Percentiles rank a stretch among this genome's conserved stretches.
These are phyloP conservation scores for Hydnum rufescens DNA, from an alignment of 768 basidiomycete genomes.

Conservation along the genomic window DNA sequence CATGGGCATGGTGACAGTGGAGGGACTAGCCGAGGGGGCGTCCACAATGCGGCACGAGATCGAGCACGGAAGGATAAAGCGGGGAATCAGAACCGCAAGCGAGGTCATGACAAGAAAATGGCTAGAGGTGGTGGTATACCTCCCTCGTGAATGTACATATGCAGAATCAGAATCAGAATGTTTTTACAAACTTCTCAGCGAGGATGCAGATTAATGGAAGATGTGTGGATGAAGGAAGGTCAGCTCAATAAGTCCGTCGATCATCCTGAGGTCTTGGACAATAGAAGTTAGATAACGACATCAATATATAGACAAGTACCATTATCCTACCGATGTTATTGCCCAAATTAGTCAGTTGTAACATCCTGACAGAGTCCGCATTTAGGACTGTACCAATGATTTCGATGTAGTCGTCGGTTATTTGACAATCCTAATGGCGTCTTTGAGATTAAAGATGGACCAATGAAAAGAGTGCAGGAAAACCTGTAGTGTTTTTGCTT, in stretches of 20 bases:
- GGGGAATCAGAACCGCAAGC: conserved; percentile 54
- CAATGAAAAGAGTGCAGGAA: background rate
- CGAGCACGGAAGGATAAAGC: conserved; percentile 56
- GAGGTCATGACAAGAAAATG: conserved; percentile 86
- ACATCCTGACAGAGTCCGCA: conserved; percentile 35
- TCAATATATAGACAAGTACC: background rate
- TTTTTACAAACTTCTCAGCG: no score
- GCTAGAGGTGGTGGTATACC: conserved; percentile 38
- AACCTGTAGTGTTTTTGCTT: conserved; percentile 26
- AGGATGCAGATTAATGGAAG: background rate
- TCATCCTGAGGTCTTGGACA: background rate
- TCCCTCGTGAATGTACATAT: no score
- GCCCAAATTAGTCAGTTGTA: conserved; percentile 35
- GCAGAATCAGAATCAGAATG: no score
- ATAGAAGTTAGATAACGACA: background rate
- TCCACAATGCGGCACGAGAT: conserved; percentile 24
- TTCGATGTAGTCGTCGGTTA: conserved; percentile 40
- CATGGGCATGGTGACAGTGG: conserved; percentile 21
- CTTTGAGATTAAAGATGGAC: background rate
- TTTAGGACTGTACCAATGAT: conserved; percentile 42
- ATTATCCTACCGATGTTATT: conserved; percentile 34
- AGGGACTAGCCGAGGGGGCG: conserved; percentile 12
- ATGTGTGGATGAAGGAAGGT: background rate
- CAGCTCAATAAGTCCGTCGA: background rate
- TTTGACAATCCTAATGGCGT: conserved; percentile 22